Conservation (phyloP, 1,284 basidiomycete species). For the Gastroboletus turbinatus region DNA sequence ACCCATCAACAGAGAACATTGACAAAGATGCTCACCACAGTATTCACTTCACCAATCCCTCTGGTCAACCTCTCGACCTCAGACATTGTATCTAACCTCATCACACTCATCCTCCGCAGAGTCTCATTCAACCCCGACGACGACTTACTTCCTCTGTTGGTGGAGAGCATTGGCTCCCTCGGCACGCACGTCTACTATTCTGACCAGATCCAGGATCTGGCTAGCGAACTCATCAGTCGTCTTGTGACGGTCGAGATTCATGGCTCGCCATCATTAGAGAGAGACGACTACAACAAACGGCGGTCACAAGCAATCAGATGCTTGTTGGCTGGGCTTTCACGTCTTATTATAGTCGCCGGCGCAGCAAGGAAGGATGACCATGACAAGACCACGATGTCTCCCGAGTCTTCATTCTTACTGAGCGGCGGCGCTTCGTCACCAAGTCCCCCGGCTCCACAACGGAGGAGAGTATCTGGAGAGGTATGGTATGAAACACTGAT, state of each 20-base stretch:
- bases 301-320: constrained; percentile 73
- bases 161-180: constrained; percentile 82
- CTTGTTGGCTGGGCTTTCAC: constrained; percentile 69
- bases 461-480: constrained; percentile 77
- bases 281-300: constrained; percentile 43
- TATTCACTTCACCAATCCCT: constrained; percentile 81
- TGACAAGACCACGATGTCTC: constrained; percentile 24
- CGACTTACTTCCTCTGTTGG: constrained; percentile 65
- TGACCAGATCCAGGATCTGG: constrained; percentile 94
- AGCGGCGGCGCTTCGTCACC: constrained; percentile 20
- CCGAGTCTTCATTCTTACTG: constrained; percentile 23
- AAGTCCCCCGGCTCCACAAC: constrained; percentile 43
- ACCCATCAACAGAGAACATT: constrained; percentile 66
- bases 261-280: constrained; percentile 49
- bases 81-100: constrained; percentile 80
- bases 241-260: constrained; percentile 72
- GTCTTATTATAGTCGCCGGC: constrained; percentile 70
- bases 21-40: constrained; percentile 81
- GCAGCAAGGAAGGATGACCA: constrained; percentile 37
- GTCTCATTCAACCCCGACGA: constrained; percentile 68
- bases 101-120: constrained; percentile 73
- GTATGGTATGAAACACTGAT: constrained; percentile 88
- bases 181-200: constrained; percentile 93
- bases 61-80: constrained; percentile 91
- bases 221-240: constrained; percentile 80